Evolutionary conservation across 2,329 filamentous ascomycete genomes (phyloP), one percentile per base, ranked within the genome.

Genomic region (Leptoxyphium fumago): DNA sequence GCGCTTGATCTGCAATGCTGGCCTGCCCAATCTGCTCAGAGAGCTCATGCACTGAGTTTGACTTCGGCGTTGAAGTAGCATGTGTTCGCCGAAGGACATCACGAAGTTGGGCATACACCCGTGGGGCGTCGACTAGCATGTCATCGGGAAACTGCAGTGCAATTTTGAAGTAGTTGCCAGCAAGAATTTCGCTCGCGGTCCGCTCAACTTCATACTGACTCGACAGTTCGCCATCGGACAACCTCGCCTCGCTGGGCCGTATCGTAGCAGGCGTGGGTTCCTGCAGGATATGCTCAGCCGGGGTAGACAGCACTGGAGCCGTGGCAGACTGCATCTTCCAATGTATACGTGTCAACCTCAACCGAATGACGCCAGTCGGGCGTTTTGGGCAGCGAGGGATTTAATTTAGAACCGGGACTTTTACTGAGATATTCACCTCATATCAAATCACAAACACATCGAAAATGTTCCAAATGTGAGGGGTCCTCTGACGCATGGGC

Each of bases 91-190:
- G 48, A 41, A 82, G 57, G 0, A 71, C 73, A 39, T 67, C 64
- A 44, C 68, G 69, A 48, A 94, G 64, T 1, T 77, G 67, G 43
- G 80, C 77, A 45, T 82, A 86, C 0, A 95, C 84, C 45, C 82
- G 73, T 5, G 86, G 82, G 8, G 84, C 85, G 70, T 98, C 87
- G 1, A 76, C 71, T 1, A 98, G 74, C 85, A 96, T 94, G 26
- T 81, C 73, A 64, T 98, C 91, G 0, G 91, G 89, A 54, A 98
- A 96, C 60, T 98, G 91, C n/a, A 98, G 67, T 1, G 87, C 91
- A 29, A 98, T 75, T 42, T 82, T 75, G 49, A 67, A 74, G 75
- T 85, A 94, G 61, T 72, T 72, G 38, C 78, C 82, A 5, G 70
- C 64, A n/a, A 71, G 70, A 40, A 98, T 82, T 62, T 94, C 84